These are phyloP conservation scores for Mrakia gelida DNA, from an alignment of 768 basidiomycete genomes.

Conservation along the genomic window DNA sequence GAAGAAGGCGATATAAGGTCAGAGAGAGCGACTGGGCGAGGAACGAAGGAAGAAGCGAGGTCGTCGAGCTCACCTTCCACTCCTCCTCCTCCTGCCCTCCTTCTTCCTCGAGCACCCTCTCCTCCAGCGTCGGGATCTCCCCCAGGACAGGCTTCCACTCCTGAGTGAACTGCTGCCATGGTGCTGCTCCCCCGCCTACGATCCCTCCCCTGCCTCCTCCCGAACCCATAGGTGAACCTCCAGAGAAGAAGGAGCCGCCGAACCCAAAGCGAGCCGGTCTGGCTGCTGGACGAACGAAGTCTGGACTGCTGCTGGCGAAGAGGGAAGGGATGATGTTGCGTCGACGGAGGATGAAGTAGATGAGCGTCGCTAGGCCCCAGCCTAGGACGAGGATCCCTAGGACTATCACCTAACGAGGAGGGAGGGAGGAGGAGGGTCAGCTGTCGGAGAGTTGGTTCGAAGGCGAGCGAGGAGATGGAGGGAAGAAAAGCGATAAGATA, in stretches of 20 bases:
- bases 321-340: not conserved
- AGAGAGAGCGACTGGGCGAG: not conserved
- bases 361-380: not conserved
- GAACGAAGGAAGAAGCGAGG: not conserved
- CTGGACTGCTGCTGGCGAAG: not conserved
- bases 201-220: not conserved
- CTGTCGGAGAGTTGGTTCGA: no score
- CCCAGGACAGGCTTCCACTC: not conserved
- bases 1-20: not conserved
- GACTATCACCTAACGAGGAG: not conserved
- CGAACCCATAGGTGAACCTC: not conserved
- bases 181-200: not conserved
- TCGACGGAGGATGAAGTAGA: not conserved
- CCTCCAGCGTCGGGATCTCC: not conserved
- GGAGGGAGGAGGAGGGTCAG: not conserved
- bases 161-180: not conserved
- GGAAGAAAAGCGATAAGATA: not conserved
- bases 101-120: not conserved
- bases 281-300: not conserved
- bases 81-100: not conserved
- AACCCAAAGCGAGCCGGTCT: not conserved
- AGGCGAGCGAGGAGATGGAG: not conserved
- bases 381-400: not conserved
- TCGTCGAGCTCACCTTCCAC: conserved; percentile 9
- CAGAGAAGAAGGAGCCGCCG: not conserved